Conservation (phyloP, 176 grass and related monocot species). For the Ensete glaucum region DNA sequence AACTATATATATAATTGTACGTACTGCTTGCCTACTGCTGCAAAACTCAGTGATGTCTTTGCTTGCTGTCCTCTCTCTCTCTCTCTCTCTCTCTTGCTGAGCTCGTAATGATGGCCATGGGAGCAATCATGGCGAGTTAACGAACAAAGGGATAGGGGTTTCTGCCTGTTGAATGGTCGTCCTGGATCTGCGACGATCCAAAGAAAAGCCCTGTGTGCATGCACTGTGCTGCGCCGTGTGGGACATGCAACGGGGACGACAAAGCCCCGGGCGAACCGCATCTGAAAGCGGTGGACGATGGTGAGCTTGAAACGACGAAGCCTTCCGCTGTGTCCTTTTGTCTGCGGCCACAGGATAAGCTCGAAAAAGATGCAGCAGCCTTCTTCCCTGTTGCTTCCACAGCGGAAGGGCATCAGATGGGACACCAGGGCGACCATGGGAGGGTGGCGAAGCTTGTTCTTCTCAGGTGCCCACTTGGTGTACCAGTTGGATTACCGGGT, state of each 20-base stretch:
- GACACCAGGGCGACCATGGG: not conserved
- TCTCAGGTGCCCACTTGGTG: not conserved
- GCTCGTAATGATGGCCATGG: slow-evolving; percentile 23
- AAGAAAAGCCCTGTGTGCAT: not conserved
- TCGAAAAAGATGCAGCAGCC: too few relatives aligned
- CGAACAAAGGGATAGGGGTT: not conserved
- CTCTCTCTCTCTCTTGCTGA: not conserved
- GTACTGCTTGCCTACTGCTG: not conserved
- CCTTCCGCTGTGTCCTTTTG: too few relatives aligned
- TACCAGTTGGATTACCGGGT: not conserved
- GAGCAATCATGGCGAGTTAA: slow-evolving; percentile 22
- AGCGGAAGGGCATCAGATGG: not conserved
- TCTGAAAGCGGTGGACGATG: not conserved
- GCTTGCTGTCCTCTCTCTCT: not conserved
- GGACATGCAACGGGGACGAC: not conserved
- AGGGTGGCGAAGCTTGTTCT: not conserved
- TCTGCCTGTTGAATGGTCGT: not conserved
- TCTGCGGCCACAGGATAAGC: too few relatives aligned
- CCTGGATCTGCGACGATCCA: too few relatives aligned
- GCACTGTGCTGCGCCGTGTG: slow-evolving; percentile 10
- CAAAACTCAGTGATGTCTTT: not conserved
- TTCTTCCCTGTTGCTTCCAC: not conserved
- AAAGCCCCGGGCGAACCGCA: not conserved
- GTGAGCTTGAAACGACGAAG: not conserved
- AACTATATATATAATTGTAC: not conserved